Base-by-base conservation (phyloP, 1,284 basidiomycete species). In the Anthracocystis panici-leucophaei region DNA sequence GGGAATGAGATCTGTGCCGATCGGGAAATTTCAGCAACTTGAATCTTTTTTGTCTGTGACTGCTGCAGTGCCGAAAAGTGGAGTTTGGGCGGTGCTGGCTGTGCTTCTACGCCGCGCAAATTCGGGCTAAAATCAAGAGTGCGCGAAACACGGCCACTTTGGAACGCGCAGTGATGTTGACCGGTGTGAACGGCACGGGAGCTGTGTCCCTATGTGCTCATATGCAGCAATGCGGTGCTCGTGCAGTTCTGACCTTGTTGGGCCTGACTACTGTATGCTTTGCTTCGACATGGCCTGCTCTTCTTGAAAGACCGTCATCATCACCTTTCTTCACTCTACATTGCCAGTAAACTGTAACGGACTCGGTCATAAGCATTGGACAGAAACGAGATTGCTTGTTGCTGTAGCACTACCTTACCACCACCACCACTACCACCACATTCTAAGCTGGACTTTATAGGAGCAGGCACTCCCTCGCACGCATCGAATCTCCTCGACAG, bases 151-250 rank as follows among this genome's bases (percentile, higher is more conserved):
- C 44, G 10, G 44, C 45, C 33, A 46, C 55, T n/a, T 31, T 48
- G 4, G 14, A 16, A 3, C 35, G 35, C 35, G 14, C 12, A 16
- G 35, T 38, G 35, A 38, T 16, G 35, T 48, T 57, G 55, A 57
- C 55, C 55, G 55, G 8, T 5, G 12, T 10, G 23, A 49, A 18
- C 48, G 46, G 55, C 55, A 48, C 21, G 25, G 33, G 29, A 35
- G 25, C 44, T 11, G 44, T 57, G 41, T 44, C 11, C 18, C 33
- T 23, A 10, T 35, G 23, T 38, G 35, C 18, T 21, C 58, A 25
- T 38, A 58, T 58, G 63, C 63, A 65, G 51, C 12, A 65, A 40
- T 57, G 63, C 63, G 14, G 63, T 65, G 63, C 57, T 65, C 45
- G 33, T 54, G 56, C 63, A 65, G 45, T 40, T 53, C 41, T 38